Percentiles rank a stretch among this genome's conserved stretches.
phyloP scores from a whole-genome alignment of 2,329 filamentous ascomycete species.

The Fusarium sublunatum region DNA sequence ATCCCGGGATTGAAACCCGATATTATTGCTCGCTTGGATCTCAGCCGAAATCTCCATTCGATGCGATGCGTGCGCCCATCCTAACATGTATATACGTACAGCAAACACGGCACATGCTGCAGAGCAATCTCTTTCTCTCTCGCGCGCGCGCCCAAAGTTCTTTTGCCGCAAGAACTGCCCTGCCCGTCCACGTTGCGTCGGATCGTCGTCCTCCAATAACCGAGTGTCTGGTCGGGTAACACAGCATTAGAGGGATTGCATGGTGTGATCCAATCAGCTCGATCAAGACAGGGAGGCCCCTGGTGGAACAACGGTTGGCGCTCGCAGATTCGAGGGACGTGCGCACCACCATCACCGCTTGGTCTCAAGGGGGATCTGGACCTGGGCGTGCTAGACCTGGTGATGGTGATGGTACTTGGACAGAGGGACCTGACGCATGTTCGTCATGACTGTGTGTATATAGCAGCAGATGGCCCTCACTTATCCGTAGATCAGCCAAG shows the following conservation, averaged over 20 bases:
- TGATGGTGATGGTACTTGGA: neutral
- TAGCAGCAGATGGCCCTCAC: too few relatives aligned
- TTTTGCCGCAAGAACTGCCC: neutral
- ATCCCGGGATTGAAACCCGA: neutral
- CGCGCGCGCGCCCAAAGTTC: neutral
- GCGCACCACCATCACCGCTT: slow-evolving; percentile 33
- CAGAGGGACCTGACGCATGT: slow-evolving; percentile 22
- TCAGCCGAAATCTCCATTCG: too few relatives aligned
- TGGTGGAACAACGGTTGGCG: slow-evolving; percentile 4
- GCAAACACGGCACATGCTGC: slow-evolving; percentile 9
- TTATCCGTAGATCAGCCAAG: too few relatives aligned
- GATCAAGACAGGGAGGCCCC: slow-evolving; percentile 1
- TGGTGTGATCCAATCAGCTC: neutral
- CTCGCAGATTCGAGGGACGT: slow-evolving; percentile 9
- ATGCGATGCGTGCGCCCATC: too few relatives aligned
- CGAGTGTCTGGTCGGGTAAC: slow-evolving; percentile 11
- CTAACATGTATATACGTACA: neutral
- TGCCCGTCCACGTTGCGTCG: slow-evolving; percentile 14
- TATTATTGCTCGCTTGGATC: neutral
- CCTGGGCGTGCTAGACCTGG: neutral
- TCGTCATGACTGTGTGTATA: too few relatives aligned
- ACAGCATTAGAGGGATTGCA: slow-evolving; percentile 1
- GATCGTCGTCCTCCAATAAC: slow-evolving; percentile 20
- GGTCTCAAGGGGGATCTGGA: neutral
- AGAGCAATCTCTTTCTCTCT: neutral